Base-by-base conservation (phyloP, 768 basidiomycete species). In the Pholiota microspora region DNA sequence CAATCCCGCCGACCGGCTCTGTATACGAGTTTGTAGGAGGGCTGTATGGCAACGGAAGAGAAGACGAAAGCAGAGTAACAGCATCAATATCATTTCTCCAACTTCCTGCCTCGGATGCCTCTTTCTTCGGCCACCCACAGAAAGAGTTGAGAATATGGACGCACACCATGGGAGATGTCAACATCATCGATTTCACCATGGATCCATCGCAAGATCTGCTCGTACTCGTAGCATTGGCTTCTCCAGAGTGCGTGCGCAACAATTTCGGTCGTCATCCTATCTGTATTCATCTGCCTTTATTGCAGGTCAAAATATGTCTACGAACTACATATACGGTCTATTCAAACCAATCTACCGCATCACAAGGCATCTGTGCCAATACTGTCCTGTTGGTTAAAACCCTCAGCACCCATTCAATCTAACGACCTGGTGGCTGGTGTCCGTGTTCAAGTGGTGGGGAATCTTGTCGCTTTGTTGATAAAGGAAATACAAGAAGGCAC, bases 161-260 rank as follows among this genome's bases (percentile, higher is more conserved):
- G 1, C 77, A 80, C 56, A 45, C 64, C 23, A 76, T 79, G 67
- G 66, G 64, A 10, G 73, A 75, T 32, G 49, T 77, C 18, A 71
- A 67, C 40, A 73, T 81, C 53, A 71, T 80, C 23, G 81, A 84
- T 57, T 82, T 83, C 48, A 81, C 81, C 0, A 81, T 83, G 75
- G 80, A 81, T 66, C 80, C 79, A 9, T 69, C 73, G 4, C 79
- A 81, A 64, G 79, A 83, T 64, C 63, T 84, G 3, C 68, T 83
- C 13, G 77, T 80, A 10, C 73, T 84, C 10, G 75, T 83, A 13
- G 70, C 75, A 2, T 66, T 77, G 9, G 71, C 77, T 0, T 68
- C 74, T 32, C 60, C 67, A 21, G 68, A 71, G 80, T 81, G 61
- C 56, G 78, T 65, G n/a, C 51, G 36, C n/a, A 38, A 12, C n/a